These are phyloP conservation scores for Acer yangbiense DNA, from an alignment of 345 rosid species.

Conservation along the genomic window DNA sequence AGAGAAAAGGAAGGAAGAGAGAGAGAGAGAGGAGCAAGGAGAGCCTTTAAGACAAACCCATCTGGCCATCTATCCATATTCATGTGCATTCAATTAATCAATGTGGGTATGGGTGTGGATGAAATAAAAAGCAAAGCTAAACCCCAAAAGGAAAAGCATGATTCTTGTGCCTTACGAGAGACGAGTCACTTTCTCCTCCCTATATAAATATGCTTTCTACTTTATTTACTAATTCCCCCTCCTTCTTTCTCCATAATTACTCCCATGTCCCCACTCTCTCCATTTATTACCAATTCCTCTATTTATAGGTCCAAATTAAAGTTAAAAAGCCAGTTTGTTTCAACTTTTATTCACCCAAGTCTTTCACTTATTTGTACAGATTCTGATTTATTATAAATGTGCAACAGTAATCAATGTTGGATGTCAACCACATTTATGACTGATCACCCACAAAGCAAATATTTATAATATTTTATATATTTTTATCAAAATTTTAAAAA, in stretches of 20 bases:
- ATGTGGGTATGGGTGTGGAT: conserved; percentile 24
- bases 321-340: no score
- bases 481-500: no score
- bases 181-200: conserved; percentile 33
- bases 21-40: conserved; percentile 1
- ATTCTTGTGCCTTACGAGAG: conserved; percentile 53
- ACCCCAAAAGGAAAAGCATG: conserved; percentile 40
- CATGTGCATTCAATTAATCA: conserved; percentile 58
- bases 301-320: no score
- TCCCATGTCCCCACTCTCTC: conserved; percentile 1
- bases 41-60: conserved; percentile 45
- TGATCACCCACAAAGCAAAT: no score
- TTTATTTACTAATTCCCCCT: conserved; percentile 19
- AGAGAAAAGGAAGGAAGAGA: conserved; percentile 13
- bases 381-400: background rate
- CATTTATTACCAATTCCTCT: background rate
- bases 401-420: background rate
- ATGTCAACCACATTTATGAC: background rate
- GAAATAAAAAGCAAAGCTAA: conserved; percentile 36
- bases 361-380: background rate
- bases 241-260: conserved; percentile 2
- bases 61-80: conserved; percentile 42
- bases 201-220: conserved; percentile 18
- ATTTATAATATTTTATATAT: no score
- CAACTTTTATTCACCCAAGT: background rate